These are phyloP conservation scores for Cardamine occulta DNA, from an alignment of 345 rosid species.

Conservation along the genomic window DNA sequence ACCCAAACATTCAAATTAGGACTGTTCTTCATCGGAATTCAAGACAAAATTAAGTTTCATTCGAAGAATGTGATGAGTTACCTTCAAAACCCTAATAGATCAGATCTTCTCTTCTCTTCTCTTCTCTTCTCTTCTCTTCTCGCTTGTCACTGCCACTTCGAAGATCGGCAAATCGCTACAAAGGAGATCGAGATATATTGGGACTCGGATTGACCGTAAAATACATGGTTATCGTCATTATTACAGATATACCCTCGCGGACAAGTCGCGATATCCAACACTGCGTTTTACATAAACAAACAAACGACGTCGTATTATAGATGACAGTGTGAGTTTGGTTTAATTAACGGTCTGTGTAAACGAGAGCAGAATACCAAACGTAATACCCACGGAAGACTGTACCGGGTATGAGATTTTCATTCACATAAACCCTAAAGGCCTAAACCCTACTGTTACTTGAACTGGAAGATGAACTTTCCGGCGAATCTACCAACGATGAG, in stretches of 20 bases:
- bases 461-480: not conserved
- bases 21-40: not conserved
- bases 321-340: not conserved
- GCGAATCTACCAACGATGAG: too few relatives aligned
- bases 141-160: conserved; percentile 24
- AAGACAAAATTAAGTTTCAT: not conserved
- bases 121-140: conserved; percentile 16
- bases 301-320: not conserved
- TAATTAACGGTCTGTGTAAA: not conserved
- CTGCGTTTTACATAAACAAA: not conserved
- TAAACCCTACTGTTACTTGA: not conserved
- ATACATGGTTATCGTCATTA: conserved; percentile 1
- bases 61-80: not conserved
- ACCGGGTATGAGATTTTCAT: not conserved
- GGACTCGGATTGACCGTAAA: conserved; percentile 8
- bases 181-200: conserved; percentile 21
- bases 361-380: not conserved
- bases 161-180: conserved; percentile 4
- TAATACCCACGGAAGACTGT: not conserved
- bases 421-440: too few relatives aligned
- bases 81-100: conserved; percentile 24
- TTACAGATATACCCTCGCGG: conserved; percentile 15
- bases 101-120: too few relatives aligned
- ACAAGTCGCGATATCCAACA: too few relatives aligned
- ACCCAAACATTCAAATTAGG: conserved; percentile 10